Conservation (phyloP, 2,329 filamentous ascomycete genomes). For the Karstenula rhodostoma region DNA sequence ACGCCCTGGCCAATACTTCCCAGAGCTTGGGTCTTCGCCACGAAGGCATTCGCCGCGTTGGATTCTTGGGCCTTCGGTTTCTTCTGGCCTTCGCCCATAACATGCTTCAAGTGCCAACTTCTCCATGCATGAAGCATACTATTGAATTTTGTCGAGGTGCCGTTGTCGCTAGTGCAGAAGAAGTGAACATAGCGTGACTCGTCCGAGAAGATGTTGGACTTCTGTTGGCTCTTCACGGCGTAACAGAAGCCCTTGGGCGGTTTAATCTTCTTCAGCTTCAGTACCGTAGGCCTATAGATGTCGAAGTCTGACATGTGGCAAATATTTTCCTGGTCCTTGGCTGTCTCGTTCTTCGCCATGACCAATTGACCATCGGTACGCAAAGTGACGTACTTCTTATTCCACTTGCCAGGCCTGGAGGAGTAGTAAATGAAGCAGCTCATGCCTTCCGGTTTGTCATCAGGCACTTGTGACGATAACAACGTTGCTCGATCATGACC, state of each 20-base stretch:
- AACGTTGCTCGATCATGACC: constrained; percentile 67
- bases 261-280: constrained; percentile 75
- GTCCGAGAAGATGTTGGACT: constrained; percentile 81
- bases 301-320: constrained; percentile 94
- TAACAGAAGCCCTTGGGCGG: constrained; percentile 87
- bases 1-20: constrained; percentile 26
- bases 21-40: constrained; percentile 12
- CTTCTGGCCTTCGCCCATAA: constrained; percentile 65
- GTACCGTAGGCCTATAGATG: constrained; percentile 79
- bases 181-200: constrained; percentile 91
- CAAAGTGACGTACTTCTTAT: constrained; percentile 81
- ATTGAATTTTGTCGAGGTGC: constrained; percentile 73
- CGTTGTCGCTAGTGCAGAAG: constrained; percentile 80
- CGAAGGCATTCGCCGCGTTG: constrained; percentile 35
- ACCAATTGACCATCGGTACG: constrained; percentile 74
- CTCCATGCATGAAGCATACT: constrained; percentile 80
- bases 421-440: constrained; percentile 81
- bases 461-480: constrained; percentile 69
- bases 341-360: constrained; percentile 73
- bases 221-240: constrained; percentile 91
- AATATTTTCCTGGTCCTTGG: constrained; percentile 73
- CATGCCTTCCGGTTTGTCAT: constrained; percentile 69
- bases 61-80: constrained; percentile 44
- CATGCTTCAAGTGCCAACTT: constrained; percentile 88
- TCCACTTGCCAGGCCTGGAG: constrained; percentile 84